Base-by-base conservation (phyloP, 1,284 basidiomycete genomes). In the Vanrija humicola region DNA sequence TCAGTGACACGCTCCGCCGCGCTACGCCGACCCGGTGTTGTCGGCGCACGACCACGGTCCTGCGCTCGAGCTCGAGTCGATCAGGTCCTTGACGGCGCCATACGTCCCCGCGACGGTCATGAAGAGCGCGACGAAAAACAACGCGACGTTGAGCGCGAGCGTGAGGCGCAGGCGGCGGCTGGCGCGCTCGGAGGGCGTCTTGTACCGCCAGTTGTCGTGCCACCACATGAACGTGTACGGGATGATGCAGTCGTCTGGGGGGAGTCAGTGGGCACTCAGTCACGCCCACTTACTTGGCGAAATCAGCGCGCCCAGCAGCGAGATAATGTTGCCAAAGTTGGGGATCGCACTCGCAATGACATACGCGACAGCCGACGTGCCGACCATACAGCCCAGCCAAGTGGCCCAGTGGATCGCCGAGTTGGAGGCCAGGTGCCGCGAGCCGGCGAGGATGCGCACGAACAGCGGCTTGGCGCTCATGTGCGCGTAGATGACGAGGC, bases 41-140 rank as follows among this genome's bases (percentile, higher is more conserved):
- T 71, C 69, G n/a, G 57, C 62, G 46, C 72, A 74, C 15, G 64
- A 63, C 65, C 69, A 74, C 7, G 70, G 65, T 2, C 50, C 56
- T 10, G 61, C 56, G 14, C 60, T 59, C 10, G 48, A 56, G 18
- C 57, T 53, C 43, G 60, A 58, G 8, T 55, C 53, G 14, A 63
- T 62, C 51, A 74, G 70, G 14, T 61, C 60, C 18, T 61, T 48
- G 34, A 70, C 63, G 3, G 66, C 59, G 16, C 70, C 70, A 43
- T 70, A 74, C 0, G 70, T 73, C 8, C 66, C 65, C 3, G 63
- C 64, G 7, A 62, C 58, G 25, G 62, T 66, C 34, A 68, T 57
- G 46, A 68, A 67, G 28, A 63, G 43, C 15, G 43, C 50, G 3
- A 18, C 19, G 43, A 34, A 43, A 15, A 45, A 21, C 19, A 51